Conservation (phyloP, 441 rosid species). For the Jatropha multifida region DNA sequence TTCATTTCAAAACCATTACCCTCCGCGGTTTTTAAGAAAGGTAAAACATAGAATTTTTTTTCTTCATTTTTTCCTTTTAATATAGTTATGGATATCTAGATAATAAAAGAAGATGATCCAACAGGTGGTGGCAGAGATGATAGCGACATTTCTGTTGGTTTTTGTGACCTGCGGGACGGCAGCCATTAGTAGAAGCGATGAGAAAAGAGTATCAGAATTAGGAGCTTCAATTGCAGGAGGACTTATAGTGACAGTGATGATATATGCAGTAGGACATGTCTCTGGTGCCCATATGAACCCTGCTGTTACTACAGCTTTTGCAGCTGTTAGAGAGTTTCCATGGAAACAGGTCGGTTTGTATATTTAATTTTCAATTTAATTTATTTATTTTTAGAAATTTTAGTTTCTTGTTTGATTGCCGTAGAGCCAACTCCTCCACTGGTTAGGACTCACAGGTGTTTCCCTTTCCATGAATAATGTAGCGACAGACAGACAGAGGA, state of each 20-base stretch:
- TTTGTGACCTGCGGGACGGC: slow-evolving; percentile 59
- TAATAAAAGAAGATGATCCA: no score
- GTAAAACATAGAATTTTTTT: slow-evolving; percentile 12
- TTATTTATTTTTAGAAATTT: no score
- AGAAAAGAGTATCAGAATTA: slow-evolving; percentile 38
- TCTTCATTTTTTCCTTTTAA: no score
- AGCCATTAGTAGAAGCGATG: slow-evolving; percentile 40
- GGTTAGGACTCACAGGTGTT: no score
- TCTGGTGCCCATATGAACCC: slow-evolving; percentile 82
- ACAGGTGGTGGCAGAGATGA: slow-evolving; percentile 56
- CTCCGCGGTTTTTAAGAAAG: slow-evolving; percentile 45
- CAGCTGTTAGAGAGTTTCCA: slow-evolving; percentile 42
- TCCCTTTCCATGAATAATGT: no score
- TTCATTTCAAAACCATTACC: slow-evolving; percentile 31
- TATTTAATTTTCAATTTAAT: no score
- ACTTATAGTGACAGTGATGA: slow-evolving; percentile 61
- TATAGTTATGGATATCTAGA: no score
- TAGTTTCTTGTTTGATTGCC: no score
- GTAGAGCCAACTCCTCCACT: no score
- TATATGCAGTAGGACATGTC: slow-evolving; percentile 66
- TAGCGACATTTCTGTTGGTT: slow-evolving; percentile 58
- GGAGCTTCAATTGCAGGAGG: slow-evolving; percentile 64
- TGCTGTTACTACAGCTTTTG: slow-evolving; percentile 61
- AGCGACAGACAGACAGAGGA: neutral
- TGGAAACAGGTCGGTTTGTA: slow-evolving; percentile 42